phyloP scores from a whole-genome alignment of 2,329 filamentous ascomycete species.

The Leptodontidium sp. region DNA sequence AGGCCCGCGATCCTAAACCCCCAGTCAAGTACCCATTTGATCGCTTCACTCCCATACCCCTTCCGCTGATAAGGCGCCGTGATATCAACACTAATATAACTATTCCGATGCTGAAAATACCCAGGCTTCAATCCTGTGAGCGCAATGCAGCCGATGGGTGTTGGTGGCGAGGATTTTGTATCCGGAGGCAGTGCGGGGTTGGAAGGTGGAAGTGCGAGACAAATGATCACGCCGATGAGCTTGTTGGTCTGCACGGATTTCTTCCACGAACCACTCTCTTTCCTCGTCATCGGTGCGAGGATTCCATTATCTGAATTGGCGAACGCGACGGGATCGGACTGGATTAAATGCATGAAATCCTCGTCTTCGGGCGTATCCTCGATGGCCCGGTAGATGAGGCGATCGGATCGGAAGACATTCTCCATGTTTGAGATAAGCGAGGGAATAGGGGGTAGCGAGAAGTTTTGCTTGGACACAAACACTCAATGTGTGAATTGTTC shows the following conservation, averaged over 20 bases:
- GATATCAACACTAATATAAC: conserved; percentile 49
- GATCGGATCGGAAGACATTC: conserved; percentile 47
- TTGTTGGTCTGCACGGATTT: conserved; percentile 35
- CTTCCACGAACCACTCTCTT: conserved; percentile 4
- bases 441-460: not conserved
- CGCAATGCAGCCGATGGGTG: conserved; percentile 13
- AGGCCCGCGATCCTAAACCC: conserved; percentile 48
- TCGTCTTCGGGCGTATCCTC: conserved; percentile 47
- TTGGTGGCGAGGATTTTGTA: not conserved
- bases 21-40: conserved; percentile 49
- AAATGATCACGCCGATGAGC: conserved; percentile 51
- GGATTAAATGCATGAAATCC: conserved; percentile 45
- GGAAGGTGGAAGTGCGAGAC: conserved; percentile 41
- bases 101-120: conserved; percentile 52
- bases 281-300: conserved; percentile 6
- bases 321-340: conserved; percentile 44
- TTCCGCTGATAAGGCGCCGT: conserved; percentile 42
- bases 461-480: not conserved
- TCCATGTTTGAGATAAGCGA: not conserved
- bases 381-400: conserved; percentile 50
- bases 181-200: conserved; percentile 4
- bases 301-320: conserved; percentile 24
- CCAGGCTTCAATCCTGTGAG: conserved; percentile 1
- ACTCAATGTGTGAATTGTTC: not conserved
- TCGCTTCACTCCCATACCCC: conserved; percentile 51